Conservation (phyloP, 257 asterid species). For the Plantago major region DNA sequence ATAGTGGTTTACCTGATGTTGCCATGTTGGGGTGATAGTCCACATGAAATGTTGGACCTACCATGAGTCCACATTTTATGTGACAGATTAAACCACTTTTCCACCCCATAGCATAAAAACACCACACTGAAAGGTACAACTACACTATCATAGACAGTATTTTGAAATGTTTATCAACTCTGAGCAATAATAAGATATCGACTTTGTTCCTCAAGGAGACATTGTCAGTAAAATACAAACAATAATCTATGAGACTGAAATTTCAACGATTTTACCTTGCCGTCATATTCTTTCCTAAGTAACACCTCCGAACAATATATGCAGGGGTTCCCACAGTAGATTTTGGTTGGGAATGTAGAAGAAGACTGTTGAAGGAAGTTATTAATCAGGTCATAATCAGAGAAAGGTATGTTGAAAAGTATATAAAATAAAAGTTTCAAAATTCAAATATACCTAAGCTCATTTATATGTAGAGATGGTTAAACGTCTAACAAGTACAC, state of each 20-base stretch:
- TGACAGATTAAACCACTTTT: no score
- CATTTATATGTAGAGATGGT: conserved; percentile 5
- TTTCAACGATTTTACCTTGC: conserved; percentile 46
- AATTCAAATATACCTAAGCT: background rate
- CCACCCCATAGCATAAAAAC: no score
- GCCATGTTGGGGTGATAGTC: no score
- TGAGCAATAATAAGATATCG: background rate
- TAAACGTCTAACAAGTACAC: background rate
- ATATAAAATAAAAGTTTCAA: background rate
- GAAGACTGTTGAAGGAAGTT: conserved; percentile 53
- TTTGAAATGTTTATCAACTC: background rate
- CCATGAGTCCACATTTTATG: no score
- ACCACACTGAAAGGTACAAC: no score
- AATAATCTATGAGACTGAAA: background rate
- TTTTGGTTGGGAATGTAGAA: conserved; percentile 85
- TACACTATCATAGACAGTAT: background rate
- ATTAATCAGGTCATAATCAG: conserved; percentile 17
- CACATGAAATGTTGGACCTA: no score
- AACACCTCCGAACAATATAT: conserved; percentile 84
- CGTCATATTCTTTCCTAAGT: conserved; percentile 73
- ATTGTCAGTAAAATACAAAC: background rate
- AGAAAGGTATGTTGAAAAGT: background rate
- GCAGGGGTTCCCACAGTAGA: conserved; percentile 96
- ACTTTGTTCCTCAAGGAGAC: conserved; percentile 8
- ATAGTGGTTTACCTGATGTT: no score